A percentile compares a stretch with the other conserved stretches of the same genome.
Conservation (phyloP, 331 rosid genomes). For the Quercus lobata region DNA sequence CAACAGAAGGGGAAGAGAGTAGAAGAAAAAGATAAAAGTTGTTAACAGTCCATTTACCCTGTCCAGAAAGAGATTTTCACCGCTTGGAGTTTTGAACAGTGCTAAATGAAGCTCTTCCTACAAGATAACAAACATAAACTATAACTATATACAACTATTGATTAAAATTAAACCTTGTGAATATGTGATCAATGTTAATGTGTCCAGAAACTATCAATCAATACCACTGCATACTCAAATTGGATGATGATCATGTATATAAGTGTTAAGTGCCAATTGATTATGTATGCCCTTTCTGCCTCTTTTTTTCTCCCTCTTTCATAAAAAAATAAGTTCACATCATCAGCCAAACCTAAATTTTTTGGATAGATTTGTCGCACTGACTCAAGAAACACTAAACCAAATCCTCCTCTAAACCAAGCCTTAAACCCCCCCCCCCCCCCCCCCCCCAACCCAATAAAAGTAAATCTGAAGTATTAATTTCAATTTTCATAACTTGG, state of each 20-base stretch:
- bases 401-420: background rate
- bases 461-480: background rate
- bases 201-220: background rate
- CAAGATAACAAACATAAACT: conserved; percentile 5
- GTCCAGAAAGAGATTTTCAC: conserved; percentile 69
- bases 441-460: background rate
- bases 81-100: conserved; percentile 40
- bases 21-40: background rate
- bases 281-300: background rate
- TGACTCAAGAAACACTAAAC: background rate
- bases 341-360: background rate
- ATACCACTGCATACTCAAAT: background rate
- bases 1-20: background rate
- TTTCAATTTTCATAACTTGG: background rate
- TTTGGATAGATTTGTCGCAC: background rate
- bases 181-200: background rate
- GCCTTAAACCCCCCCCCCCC: too few relatives aligned
- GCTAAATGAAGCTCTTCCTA: conserved; percentile 88
- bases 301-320: background rate
- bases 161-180: background rate
- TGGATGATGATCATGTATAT: background rate
- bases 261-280: background rate
- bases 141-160: background rate
- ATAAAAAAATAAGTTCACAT: background rate
- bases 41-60: conserved; percentile 46